Base-by-base conservation (phyloP, 495 filamentous ascomycete species). In the Lepidopterella palustris region DNA sequence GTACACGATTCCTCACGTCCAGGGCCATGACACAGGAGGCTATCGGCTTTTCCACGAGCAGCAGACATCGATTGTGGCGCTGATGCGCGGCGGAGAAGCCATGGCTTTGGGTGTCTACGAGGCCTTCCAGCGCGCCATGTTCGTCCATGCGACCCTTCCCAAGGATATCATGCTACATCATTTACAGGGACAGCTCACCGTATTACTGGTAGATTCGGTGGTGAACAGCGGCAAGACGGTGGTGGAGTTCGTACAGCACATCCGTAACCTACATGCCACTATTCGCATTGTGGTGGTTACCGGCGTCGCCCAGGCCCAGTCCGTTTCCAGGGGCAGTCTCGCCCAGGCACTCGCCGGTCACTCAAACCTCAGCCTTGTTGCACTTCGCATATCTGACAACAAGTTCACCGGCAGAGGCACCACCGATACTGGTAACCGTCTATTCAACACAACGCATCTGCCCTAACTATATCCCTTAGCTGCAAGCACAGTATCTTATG, bases 1-100 rank as follows among this genome's bases (percentile, higher is more conserved):
- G 32, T 77, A 73, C 52, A 5, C 60, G 0, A 85, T 85, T 45
- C 55, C 59, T 5, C 81, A 87, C 60, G 80, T 85, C 0, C 79
- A 83, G 55, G 80, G 78, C 25, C 58, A 78, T 45, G 15, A 40
- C 6, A 79, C 73, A 2, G 60, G 26, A 0, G 84, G 84, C n/a
- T 74, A 83, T 65, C 77, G 77, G 9, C 75, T 87, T 6, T 35
- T 55, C 0, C 32, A 78, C 40, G 82, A 88, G 68, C 5, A 71
- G 8, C 59, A 71, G 20, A 87, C 82, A 3, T 60, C 76, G 15
- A 86, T 88, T 45, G 76, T 87, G 11, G 70, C 82, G 0, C 68
- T 87, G 24, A 86, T 87, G 84, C 81, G 84, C 27, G 84, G 80
- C 20, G 84, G 84, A 25, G 83, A 86, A 67, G 73, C 84, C 11